Conservation (phyloP, 2,329 filamentous ascomycete species). For the Ceratocystis colombiana region DNA sequence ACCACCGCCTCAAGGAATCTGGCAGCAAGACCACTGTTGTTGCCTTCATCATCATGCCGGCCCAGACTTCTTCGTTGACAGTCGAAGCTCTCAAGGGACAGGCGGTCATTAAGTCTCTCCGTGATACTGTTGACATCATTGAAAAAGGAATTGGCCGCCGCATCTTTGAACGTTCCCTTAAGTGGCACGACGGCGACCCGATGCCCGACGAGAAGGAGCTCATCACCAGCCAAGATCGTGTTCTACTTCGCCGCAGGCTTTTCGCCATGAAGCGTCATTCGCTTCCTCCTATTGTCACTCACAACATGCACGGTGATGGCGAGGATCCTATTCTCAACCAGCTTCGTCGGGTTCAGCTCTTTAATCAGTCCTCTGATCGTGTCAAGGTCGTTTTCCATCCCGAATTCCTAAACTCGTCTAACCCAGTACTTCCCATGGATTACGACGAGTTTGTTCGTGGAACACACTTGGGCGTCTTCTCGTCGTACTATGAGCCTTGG, state of each 20-base stretch:
- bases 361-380: conserved; percentile 88
- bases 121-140: conserved; percentile 87
- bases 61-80: conserved; percentile 86
- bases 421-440: conserved; percentile 88
- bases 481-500: conserved; percentile 99
- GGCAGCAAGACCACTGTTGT: conserved; percentile 91
- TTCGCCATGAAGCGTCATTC: conserved; percentile 93
- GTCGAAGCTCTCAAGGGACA: conserved; percentile 95
- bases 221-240: conserved; percentile 82
- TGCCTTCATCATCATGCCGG: conserved; percentile 97
- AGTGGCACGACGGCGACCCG: conserved; percentile 89
- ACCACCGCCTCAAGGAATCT: conserved; percentile 76
- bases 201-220: conserved; percentile 96
- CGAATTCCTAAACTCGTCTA: conserved; percentile 91
- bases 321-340: conserved; percentile 95
- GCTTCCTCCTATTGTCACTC: conserved; percentile 90
- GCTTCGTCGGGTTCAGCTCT: conserved; percentile 87
- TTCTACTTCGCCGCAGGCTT: conserved; percentile 77
- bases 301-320: conserved; percentile 93
- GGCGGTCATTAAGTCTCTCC: conserved; percentile 90
- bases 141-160: conserved; percentile 86
- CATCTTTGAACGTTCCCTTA: conserved; percentile 85
- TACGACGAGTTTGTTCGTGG: conserved; percentile 98
- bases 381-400: conserved; percentile 98
- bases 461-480: conserved; percentile 89